Evolutionary conservation across 805 yeast genomes (phyloP).

Genomic region (Lachancea dasiensis): DNA sequence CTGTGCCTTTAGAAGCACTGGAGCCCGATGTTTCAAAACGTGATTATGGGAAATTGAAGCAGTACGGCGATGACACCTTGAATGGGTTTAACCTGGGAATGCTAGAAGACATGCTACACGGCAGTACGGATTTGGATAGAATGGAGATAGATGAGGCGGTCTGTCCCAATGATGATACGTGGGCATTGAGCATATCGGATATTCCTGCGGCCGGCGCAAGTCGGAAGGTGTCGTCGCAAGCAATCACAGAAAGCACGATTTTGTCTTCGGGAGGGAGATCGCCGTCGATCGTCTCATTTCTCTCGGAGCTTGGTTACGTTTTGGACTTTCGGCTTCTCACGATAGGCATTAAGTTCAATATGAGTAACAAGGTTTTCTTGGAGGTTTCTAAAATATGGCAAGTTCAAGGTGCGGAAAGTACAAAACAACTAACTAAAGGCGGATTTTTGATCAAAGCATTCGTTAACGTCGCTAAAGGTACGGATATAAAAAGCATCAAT

Average conservation of each 20-base stretch:
- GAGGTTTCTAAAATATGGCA: slow-evolving; percentile 29
- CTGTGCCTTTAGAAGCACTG: slow-evolving; percentile 18
- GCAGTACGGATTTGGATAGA: slow-evolving; percentile 1
- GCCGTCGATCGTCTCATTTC: slow-evolving; percentile 33
- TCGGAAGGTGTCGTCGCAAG: slow-evolving; percentile 56
- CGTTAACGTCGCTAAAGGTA: slow-evolving; percentile 63
- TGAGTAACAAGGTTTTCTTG: slow-evolving; percentile 27
- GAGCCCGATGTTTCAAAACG: slow-evolving; percentile 1
- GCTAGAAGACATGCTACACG: neutral
- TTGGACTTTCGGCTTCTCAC: slow-evolving; percentile 38
- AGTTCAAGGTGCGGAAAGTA: slow-evolving; percentile 20
- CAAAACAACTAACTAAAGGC: slow-evolving; percentile 48
- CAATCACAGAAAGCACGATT: slow-evolving; percentile 50
- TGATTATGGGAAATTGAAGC: slow-evolving; percentile 19
- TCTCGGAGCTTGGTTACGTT: slow-evolving; percentile 68
- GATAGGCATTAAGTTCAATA: slow-evolving; percentile 26
- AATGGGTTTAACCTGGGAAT: slow-evolving; percentile 2
- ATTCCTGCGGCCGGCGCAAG: slow-evolving; percentile 69
- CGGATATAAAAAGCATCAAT: slow-evolving; percentile 68
- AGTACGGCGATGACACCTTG: slow-evolving; percentile 7
- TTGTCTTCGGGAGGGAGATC: slow-evolving; percentile 25
- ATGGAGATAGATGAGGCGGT: slow-evolving; percentile 9
- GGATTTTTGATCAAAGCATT: slow-evolving; percentile 55
- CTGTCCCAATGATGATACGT: slow-evolving; percentile 22
- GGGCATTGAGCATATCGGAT: slow-evolving; percentile 64